Conservation (phyloP, 148 eudicot species). For the Cornus controversa region DNA sequence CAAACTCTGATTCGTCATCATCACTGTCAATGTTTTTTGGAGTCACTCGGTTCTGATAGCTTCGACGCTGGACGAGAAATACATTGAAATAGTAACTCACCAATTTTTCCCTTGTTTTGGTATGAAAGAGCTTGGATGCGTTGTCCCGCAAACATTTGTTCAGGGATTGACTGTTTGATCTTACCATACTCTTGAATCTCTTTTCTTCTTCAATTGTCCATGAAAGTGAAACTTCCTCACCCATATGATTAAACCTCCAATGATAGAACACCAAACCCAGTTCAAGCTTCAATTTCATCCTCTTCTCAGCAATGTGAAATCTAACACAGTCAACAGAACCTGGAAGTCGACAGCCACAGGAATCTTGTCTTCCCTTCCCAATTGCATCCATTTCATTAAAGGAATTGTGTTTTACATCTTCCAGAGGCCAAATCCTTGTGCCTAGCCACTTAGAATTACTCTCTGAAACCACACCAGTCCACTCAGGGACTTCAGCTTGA, state of each 20-base stretch:
- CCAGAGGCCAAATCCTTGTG: constrained; percentile 59
- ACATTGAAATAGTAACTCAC: constrained; percentile 87
- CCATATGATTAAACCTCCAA: constrained; percentile 79
- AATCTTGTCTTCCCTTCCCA: constrained; percentile 41
- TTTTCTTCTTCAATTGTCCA: constrained; percentile 74
- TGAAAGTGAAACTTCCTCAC: constrained; percentile 82
- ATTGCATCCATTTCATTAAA: constrained; percentile 4
- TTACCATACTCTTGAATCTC: constrained; percentile 53
- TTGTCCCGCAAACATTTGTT: constrained; percentile 35
- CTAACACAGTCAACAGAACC: constrained; percentile 66
- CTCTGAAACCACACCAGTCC: constrained; percentile 46
- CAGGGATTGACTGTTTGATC: constrained; percentile 16
- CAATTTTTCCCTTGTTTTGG: constrained; percentile 49
- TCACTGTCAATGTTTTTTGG: constrained; percentile 70
- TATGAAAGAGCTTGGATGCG: constrained; percentile 31
- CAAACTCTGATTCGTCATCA: constrained; percentile 71
- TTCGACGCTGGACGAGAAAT: constrained; percentile 51
- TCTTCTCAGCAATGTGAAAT: constrained; percentile 73
- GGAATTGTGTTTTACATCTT: constrained; percentile 20
- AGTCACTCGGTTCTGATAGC: constrained; percentile 80
- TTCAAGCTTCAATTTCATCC: constrained; percentile 53
- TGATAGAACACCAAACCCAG: constrained; percentile 55
- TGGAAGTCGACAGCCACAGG: constrained; percentile 54
- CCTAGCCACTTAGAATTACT: constrained; percentile 91
- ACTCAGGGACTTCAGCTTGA: constrained; percentile 75